Conservation (phyloP, 2,329 filamentous ascomycete genomes). For the Xylariales sp. region DNA sequence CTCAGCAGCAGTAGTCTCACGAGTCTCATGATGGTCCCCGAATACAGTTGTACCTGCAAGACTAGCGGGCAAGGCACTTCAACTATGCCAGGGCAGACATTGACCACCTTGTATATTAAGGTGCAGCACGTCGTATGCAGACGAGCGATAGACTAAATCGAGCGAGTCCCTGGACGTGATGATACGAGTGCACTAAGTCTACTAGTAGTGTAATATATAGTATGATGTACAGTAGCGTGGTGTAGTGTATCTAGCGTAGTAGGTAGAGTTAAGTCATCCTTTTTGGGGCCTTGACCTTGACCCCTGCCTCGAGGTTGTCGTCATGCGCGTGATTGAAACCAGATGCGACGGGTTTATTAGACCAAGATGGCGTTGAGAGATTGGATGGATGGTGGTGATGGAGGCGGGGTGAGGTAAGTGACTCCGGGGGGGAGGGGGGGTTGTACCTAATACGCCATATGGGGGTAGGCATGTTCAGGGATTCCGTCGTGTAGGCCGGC, state of each 20-base stretch:
- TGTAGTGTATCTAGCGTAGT: conserved; percentile 7
- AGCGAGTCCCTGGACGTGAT: neutral
- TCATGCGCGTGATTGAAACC: conserved; percentile 36
- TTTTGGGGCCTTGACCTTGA: conserved; percentile 8
- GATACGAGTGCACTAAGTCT: conserved; percentile 19
- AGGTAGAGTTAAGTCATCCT: conserved; percentile 3
- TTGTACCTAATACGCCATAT: conserved; percentile 34
- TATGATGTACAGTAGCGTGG: too few species aligned
- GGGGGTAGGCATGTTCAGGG: conserved; percentile 13
- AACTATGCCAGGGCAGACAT: neutral
- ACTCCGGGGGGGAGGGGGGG: conserved; percentile 19
- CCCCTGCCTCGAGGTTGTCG: conserved; percentile 29
- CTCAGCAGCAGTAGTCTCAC: neutral
- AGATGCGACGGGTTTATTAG: conserved; percentile 23
- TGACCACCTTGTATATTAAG: too few species aligned
- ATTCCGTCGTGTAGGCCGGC: neutral
- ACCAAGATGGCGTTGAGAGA: conserved; percentile 18
- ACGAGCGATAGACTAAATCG: neutral
- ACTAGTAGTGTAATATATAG: neutral
- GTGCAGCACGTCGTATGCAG: conserved; percentile 25
- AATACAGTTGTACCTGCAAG: neutral
- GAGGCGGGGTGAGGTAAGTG: conserved; percentile 33
- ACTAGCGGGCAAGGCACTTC: too few species aligned
- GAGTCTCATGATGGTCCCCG: neutral
- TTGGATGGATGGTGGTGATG: conserved; percentile 30